These are phyloP conservation scores for Aspergillus neotritici DNA, from an alignment of 2,329 filamentous ascomycete species.

Conservation along the genomic window DNA sequence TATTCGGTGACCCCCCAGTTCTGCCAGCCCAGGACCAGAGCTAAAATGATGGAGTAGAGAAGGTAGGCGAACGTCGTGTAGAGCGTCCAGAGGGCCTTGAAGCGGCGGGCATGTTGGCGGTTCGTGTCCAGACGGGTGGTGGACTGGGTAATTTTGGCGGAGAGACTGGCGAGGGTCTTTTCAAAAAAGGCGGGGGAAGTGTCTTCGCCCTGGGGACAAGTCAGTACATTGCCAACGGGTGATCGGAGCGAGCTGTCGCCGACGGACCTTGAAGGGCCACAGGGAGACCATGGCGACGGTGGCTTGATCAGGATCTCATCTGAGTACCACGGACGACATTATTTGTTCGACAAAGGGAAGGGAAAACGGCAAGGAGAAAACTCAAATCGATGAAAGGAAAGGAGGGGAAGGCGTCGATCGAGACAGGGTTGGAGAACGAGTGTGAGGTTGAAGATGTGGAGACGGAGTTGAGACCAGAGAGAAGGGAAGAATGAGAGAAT, in stretches of 20 bases:
- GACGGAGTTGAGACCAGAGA: background rate
- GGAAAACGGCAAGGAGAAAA: background rate
- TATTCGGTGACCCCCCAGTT: conserved; percentile 74
- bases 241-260: background rate
- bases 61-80: conserved; percentile 90
- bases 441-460: conserved; percentile 1
- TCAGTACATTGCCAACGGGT: conserved; percentile 1
- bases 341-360: background rate
- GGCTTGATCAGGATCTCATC: too few species aligned
- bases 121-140: conserved; percentile 68
- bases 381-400: conserved; percentile 2
- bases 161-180: conserved; percentile 76
- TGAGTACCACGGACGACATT: background rate
- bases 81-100: conserved; percentile 80
- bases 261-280: conserved; percentile 74
- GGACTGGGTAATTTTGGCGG: conserved; percentile 71
- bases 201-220: conserved; percentile 58
- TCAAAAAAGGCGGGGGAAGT: conserved; percentile 88
- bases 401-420: conserved; percentile 3
- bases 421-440: background rate
- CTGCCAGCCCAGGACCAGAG: conserved; percentile 76
- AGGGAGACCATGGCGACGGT: conserved; percentile 63
- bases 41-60: conserved; percentile 73
- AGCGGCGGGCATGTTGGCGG: conserved; percentile 66
- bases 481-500: too few species aligned